Base-by-base conservation (phyloP, 805 yeast genomes). In the Hanseniaspora thailandica region DNA sequence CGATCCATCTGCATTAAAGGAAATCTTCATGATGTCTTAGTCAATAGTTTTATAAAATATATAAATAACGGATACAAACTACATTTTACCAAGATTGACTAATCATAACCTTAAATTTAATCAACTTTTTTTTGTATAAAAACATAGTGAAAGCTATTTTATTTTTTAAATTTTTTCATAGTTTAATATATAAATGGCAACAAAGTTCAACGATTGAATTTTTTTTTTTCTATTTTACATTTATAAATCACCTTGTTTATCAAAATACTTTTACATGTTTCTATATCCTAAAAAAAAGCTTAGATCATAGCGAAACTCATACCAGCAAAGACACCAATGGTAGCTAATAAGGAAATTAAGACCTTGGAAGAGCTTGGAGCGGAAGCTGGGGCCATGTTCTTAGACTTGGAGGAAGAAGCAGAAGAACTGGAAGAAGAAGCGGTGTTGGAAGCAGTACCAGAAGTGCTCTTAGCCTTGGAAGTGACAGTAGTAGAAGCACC, bases 1-100 rank as follows among this genome's bases (percentile, higher is more conserved):
- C 81, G 97, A 90, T 64, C 76, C 84, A 2, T 81, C 86, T 65
- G 88, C 96, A 13, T 74, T 90, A 57, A 87, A 86, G 60, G 97
- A 90, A 68, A 90, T 90, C 55, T 86, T 90, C 64, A 90, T 90
- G 97, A 78, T 88, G 45, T 72, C 83, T 26, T 76, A 73, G 57
- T 23, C 19, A 34, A 26, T n/a, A n/a, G n/a, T n/a, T n/a, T n/a
- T n/a, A n/a, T n/a, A n/a, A n/a, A n/a, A n/a, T n/a, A 31, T 31
- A 31, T 12, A 13, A 31, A 31, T 13, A 31, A 38, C 41, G 41
- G 41, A 38, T 22, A 38, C 7, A 31, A 23, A 41, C 34, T 26
- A 17, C n/a, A n/a, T n/a, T n/a, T n/a, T n/a, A n/a, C 33, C 7
- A 30, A 30, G 33, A 10, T 30, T 10, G 9, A 4, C 2, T 30